These are phyloP conservation scores for Glebionis coronaria DNA, from an alignment of 129 eudicot species.

Conservation along the genomic window DNA sequence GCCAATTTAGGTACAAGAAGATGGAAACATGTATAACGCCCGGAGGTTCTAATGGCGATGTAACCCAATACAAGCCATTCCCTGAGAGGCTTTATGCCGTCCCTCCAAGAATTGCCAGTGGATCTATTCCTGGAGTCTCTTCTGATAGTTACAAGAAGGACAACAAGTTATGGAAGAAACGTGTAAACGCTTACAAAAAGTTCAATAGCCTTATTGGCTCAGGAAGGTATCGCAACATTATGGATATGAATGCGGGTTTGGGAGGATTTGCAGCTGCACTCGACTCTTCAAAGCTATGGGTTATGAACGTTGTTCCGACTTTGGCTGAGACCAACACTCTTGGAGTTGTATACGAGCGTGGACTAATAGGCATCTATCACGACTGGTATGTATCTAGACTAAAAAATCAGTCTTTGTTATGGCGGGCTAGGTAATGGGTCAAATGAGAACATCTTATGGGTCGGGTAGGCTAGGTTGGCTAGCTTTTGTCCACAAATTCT, in stretches of 20 bases:
- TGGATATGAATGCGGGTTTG: constrained; percentile 28
- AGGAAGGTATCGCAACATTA: constrained; percentile 23
- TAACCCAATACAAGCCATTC: constrained; percentile 14
- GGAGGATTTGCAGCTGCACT: constrained; percentile 33
- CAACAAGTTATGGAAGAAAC: constrained; percentile 31
- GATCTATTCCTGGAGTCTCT: constrained; percentile 31
- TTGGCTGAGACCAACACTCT: constrained; percentile 27
- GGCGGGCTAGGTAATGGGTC: not conserved
- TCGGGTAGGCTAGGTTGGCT: not conserved
- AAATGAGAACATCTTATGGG: not conserved
- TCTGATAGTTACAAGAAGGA: constrained; percentile 23
- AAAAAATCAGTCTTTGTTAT: not conserved
- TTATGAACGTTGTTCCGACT: constrained; percentile 33
- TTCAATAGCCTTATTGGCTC: constrained; percentile 20
- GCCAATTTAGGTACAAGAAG: constrained; percentile 30
- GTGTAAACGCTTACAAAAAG: constrained; percentile 25
- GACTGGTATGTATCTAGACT: constrained; percentile 22
- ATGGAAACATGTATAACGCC: constrained; percentile 34
- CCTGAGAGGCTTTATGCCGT: constrained; percentile 28
- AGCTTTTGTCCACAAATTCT: not conserved
- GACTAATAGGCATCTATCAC: constrained; percentile 32
- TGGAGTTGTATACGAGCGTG: constrained; percentile 32
- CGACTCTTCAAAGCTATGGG: constrained; percentile 29
- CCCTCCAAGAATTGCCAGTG: constrained; percentile 31
- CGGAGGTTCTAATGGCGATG: constrained; percentile 6